These are phyloP conservation scores for Aspergillus olivimuriae DNA, from an alignment of 495 filamentous ascomycete species.

Conservation along the genomic window DNA sequence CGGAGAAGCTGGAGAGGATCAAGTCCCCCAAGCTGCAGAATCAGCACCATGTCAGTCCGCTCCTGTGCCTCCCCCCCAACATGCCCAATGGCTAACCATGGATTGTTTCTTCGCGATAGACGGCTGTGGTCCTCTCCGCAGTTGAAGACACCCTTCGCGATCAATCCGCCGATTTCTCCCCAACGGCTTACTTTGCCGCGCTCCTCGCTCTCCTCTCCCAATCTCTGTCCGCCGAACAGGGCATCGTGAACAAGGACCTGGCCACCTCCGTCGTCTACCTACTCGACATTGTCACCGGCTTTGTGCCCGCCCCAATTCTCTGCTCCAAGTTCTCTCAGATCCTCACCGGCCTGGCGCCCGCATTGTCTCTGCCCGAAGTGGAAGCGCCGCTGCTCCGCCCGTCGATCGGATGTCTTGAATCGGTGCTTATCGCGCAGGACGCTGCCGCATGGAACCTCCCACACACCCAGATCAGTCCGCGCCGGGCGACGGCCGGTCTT, in stretches of 20 bases:
- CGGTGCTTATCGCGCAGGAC: slow-evolving; percentile 82
- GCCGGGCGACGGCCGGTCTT: slow-evolving; percentile 81
- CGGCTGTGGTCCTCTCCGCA: slow-evolving; percentile 77
- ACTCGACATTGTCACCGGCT: slow-evolving; percentile 81
- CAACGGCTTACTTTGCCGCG: slow-evolving; percentile 93
- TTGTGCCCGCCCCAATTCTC: slow-evolving; percentile 76
- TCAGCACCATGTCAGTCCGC: slow-evolving; percentile 72
- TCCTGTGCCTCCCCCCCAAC: slow-evolving; percentile 1
- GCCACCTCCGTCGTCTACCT: slow-evolving; percentile 89
- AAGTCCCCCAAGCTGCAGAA: slow-evolving; percentile 93
- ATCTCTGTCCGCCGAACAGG: slow-evolving; percentile 53
- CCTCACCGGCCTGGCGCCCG: slow-evolving; percentile 75
- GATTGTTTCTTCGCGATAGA: slow-evolving; percentile 41
- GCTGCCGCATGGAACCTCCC: slow-evolving; percentile 78
- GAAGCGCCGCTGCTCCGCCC: slow-evolving; percentile 82
- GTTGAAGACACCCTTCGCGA: slow-evolving; percentile 88
- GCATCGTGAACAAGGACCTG: slow-evolving; percentile 73
- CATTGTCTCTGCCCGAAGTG: slow-evolving; percentile 69
- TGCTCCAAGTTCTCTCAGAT: slow-evolving; percentile 92
- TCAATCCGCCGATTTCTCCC: slow-evolving; percentile 70
- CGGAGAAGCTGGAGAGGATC: slow-evolving; percentile 91
- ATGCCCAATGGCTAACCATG: neutral
- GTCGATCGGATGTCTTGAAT: slow-evolving; percentile 90
- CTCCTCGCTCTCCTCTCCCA: slow-evolving; percentile 83
- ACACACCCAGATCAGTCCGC: slow-evolving; percentile 76